Conservation (phyloP, 2,329 filamentous ascomycete genomes). For the Raffaelea arxii region DNA sequence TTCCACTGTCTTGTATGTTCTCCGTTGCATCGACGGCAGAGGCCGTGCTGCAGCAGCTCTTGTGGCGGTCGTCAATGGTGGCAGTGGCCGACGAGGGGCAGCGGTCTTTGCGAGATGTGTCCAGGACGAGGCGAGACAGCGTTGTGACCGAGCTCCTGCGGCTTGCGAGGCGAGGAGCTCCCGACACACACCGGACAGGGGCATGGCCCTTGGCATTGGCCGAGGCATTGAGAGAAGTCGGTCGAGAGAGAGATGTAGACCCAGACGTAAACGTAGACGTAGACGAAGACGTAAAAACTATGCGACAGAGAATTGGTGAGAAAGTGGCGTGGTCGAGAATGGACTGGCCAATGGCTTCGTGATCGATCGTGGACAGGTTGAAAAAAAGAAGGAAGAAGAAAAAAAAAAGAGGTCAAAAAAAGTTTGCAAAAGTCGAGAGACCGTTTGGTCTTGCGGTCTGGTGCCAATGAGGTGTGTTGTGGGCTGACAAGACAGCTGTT, state of each 20-base stretch:
- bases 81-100: conserved; percentile 1
- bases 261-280: background rate
- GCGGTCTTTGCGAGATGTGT: background rate
- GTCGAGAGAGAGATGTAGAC: background rate
- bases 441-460: too few species aligned
- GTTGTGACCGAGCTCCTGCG: background rate
- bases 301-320: too few species aligned
- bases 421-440: too few species aligned
- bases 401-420: too few species aligned
- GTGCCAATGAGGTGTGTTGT: too few species aligned
- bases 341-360: too few species aligned
- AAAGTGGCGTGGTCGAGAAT: too few species aligned
- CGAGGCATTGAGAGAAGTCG: conserved; percentile 5
- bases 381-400: too few species aligned
- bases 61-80: too few species aligned
- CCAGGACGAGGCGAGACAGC: conserved; percentile 3
- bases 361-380: too few species aligned
- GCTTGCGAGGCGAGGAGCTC: conserved; percentile 1
- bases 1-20: conserved; percentile 44
- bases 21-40: conserved; percentile 25
- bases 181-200: conserved; percentile 7
- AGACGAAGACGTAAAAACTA: background rate
- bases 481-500: background rate
- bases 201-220: conserved; percentile 7
- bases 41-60: background rate